Percentiles rank a stretch among this genome's conserved stretches.
Conservation (phyloP, 2,329 filamentous ascomycete species). For the Fusarium verrucosum region DNA sequence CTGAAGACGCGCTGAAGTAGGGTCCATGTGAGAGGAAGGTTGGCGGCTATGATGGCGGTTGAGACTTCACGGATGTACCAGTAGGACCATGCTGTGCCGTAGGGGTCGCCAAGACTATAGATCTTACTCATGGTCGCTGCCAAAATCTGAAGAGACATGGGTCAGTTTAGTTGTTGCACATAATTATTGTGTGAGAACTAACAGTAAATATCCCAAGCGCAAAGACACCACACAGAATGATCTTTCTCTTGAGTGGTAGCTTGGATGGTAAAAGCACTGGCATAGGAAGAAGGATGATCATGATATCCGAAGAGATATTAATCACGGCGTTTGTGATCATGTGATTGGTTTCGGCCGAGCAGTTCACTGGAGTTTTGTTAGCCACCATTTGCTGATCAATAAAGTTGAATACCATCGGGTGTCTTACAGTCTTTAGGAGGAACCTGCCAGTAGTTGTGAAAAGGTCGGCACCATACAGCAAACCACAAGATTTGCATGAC, state of each 20-base stretch:
- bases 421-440: constrained; percentile 56
- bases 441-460: constrained; percentile 58
- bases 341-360: constrained; percentile 63
- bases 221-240: constrained; percentile 59
- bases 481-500: constrained; percentile 61
- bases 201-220: constrained; percentile 57
- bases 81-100: constrained; percentile 52
- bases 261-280: constrained; percentile 60
- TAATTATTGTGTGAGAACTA: background rate
- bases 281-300: constrained; percentile 66
- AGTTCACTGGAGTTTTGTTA: constrained; percentile 43
- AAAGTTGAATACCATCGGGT: accelerated
- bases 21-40: constrained; percentile 56
- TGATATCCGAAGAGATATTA: constrained; percentile 67
- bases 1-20: constrained; percentile 52
- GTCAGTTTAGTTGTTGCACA: background rate
- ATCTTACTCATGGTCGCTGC: constrained; percentile 50
- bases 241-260: constrained; percentile 60
- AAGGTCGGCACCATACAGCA: constrained; percentile 62
- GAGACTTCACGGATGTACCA: constrained; percentile 59
- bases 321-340: constrained; percentile 65
- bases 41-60: constrained; percentile 56
- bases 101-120: constrained; percentile 55
- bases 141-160: constrained; percentile 21
- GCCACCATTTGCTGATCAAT: accelerated